Evolutionary conservation across 805 yeast genomes (phyloP), one percentile per base, ranked within the genome.

Genomic region (Lachancea thermotolerans): DNA sequence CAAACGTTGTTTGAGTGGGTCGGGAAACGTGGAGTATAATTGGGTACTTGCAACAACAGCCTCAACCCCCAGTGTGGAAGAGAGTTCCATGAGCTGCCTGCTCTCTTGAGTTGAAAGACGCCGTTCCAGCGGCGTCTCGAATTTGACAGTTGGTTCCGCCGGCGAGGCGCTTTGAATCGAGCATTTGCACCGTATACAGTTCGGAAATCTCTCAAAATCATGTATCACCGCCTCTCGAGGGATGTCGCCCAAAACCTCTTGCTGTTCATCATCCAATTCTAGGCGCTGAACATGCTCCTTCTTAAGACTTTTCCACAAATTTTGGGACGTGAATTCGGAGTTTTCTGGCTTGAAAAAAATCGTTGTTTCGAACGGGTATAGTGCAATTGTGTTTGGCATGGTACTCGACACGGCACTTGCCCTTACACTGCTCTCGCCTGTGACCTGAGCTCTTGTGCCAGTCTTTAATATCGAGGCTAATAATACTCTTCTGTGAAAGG

Each of bases 51-150:
- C 43, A 3, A 55, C 44, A 4, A 51, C 42, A 8, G 54, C 47
- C 27, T 57, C 61, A 10, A 57, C 50, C 14, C 52, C 48, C 30
- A 54, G 50, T 35, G 50, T 51, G 3, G 42, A 30, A 3, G 57
- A 46, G 12, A 57, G 34, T 2, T 42, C 46, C 12, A 39, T 35
- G 30, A 52, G 31, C 25, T 39, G 47, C 32, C 28, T 25, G 27
- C 30, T 10, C 18, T 39, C 32, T 8, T 18, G 32, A 8, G 35
- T 25, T 11, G 33, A 29, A 14, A 42, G 29, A n/a, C 11, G 11
- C 14, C 36, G 14, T 11, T 43, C 35, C 7, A 43, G 10, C 27
- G 35, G 35, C 28, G 33, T 18, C 28, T 12, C 34, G 11, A 18
- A n/a, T 10, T 9, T n/a, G 2, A 38, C 29, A 10, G 27, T 30